Base-by-base conservation (phyloP, 1,284 basidiomycete species). In the Moesziomyces parantarcticus region DNA sequence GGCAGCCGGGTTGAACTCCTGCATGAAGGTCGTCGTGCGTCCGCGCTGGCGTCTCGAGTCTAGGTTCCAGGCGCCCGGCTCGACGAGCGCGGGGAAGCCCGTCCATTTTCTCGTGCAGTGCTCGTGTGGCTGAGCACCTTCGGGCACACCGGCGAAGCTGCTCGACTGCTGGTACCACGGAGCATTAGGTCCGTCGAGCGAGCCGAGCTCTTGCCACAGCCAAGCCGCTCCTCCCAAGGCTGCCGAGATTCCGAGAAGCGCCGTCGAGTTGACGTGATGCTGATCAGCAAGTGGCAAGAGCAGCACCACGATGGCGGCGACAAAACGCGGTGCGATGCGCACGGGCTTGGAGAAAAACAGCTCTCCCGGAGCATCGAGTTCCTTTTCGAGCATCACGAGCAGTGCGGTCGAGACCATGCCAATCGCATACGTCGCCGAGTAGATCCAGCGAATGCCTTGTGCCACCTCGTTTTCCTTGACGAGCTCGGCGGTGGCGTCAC, bases 111-210 rank as follows among this genome's bases (percentile, higher is more conserved):
- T 54, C 32, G 46, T 44, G 3, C 51, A 39, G 36, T 39, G 36
- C 16, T 39, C 36, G 36, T 39, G 36, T 13, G 16, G 36, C 16
- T 18, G 36, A 16, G 36, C 36, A 39, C 36, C 36, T 22, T 34
- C 20, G 2, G 14, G 34, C 9, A 20, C 45, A 16, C 22, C 34
- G 7, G 40, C 43, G 18, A 32, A 41, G n/a, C 34, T 32, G 39
- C 16, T 26, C 2, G 40, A 25, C 21, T 58, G 46, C 20, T 56
- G 46, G 42, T 78, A 69, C 58, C 70, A 67, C 14, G 70, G 65
- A 5, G 75, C 75, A 54, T 75, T 76, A 11, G 78, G 78, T 3
- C 78, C 78, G 47, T 80, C 77, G n/a, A 80, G 44, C 22, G 67
- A 50, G 3, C 59, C 64, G 16, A 78, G 8, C 44, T 64, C 60